Evolutionary conservation across 2,329 filamentous ascomycete genomes (phyloP).

Genomic region (Curvularia eragrostidis): DNA sequence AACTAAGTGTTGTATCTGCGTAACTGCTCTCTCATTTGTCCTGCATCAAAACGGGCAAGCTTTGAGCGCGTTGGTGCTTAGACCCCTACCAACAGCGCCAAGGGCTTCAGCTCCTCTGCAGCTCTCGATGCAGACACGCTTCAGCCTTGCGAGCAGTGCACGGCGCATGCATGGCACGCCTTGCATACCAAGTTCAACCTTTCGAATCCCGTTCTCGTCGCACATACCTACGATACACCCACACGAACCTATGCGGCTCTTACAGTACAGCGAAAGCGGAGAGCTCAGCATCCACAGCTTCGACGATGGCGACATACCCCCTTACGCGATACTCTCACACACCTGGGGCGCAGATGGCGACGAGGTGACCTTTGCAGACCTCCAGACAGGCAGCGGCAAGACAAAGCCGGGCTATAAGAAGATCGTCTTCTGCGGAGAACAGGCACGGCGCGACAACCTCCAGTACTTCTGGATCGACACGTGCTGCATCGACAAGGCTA

Average conservation of each 20-base stretch:
- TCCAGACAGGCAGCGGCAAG: conserved; percentile 14
- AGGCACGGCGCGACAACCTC: not conserved
- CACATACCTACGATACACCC: conserved; percentile 6
- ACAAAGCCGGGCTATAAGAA: conserved; percentile 8
- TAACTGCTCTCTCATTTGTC: conserved; percentile 3
- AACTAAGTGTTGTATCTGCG: conserved; percentile 1
- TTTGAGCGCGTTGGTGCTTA: not conserved
- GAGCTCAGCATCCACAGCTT: no score
- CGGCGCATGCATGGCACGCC: not conserved
- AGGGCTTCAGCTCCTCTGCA: not conserved
- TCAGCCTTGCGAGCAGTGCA: not conserved
- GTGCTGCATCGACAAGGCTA: conserved; percentile 1
- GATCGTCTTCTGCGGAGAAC: not conserved
- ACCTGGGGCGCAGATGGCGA: conserved; percentile 31
- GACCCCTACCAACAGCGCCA: not conserved
- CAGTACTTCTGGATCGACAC: conserved; percentile 6
- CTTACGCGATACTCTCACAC: conserved; percentile 40
- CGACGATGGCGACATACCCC: conserved; percentile 14
- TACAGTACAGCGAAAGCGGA: conserved; percentile 15
- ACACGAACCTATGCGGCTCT: conserved; percentile 20
- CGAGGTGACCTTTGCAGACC: conserved; percentile 36
- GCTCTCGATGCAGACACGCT: not conserved
- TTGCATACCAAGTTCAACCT: conserved; percentile 11
- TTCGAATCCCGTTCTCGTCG: conserved; percentile 4
- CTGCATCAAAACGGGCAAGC: conserved; percentile 25